Percentiles rank a stretch among this genome's conserved stretches.
These are phyloP conservation scores for Candida glucosophila DNA, from an alignment of 1,139 yeast species.

Conservation along the genomic window DNA sequence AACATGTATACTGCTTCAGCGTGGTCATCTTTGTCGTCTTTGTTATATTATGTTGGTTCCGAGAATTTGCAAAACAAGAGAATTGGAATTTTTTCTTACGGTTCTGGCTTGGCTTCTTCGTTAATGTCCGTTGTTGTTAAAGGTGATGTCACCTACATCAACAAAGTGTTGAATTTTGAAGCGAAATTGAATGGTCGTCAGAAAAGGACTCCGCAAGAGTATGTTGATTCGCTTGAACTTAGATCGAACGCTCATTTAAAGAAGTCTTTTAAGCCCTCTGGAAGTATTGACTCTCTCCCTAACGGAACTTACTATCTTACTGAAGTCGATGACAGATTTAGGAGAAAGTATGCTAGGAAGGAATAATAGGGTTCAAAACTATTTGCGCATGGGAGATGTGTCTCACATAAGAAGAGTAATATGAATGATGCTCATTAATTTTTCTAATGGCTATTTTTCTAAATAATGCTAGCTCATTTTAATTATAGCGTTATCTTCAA, in stretches of 20 bases:
- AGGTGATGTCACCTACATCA: slow-evolving; percentile 72
- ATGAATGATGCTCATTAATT: too few species aligned
- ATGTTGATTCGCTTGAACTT: slow-evolving; percentile 69
- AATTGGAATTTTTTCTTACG: slow-evolving; percentile 90
- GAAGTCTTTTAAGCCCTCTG: slow-evolving; percentile 71
- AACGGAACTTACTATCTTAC: slow-evolving; percentile 79
- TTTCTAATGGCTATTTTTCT: not conserved
- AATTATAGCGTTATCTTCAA: too few species aligned
- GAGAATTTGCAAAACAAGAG: slow-evolving; percentile 75
- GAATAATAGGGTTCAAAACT: not conserved
- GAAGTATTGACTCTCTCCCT: slow-evolving; percentile 62
- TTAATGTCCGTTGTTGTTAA: slow-evolving; percentile 71
- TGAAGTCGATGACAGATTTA: slow-evolving; percentile 80
- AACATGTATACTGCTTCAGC: slow-evolving; percentile 97
- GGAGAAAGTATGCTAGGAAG: slow-evolving; percentile 60
- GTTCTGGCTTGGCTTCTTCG: slow-evolving; percentile 95
- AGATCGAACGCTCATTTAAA: slow-evolving; percentile 88
- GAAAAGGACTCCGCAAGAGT: slow-evolving; percentile 66
- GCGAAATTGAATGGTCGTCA: slow-evolving; percentile 59
- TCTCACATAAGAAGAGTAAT: too few species aligned
- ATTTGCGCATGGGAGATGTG: too few species aligned
- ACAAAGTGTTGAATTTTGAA: slow-evolving; percentile 59
- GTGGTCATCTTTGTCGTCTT: slow-evolving; percentile 80
- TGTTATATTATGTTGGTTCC: slow-evolving; percentile 66
- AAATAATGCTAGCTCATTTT: not conserved